Base-by-base conservation (phyloP, 108 stramenopile species). In the Nitzschia inconspicua region DNA sequence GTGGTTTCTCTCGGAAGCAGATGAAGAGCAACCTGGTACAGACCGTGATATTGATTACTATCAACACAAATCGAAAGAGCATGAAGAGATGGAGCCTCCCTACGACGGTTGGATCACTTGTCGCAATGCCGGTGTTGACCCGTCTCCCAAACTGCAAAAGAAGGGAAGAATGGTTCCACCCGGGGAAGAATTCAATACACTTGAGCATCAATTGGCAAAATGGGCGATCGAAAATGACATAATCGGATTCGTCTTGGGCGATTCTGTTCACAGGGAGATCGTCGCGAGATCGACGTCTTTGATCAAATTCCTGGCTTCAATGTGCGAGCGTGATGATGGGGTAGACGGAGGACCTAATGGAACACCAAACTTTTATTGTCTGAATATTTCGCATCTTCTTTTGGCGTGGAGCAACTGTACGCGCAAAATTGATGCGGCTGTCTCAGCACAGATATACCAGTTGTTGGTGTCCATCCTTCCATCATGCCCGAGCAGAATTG, bases 31-130 rank as follows among this genome's bases (percentile, higher is more conserved):
- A 43, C 97, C 97, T 47, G 97, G 97, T 23, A 98, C 97, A 3
- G 97, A 98, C 62, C 88, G 94, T 47, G 97, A 98, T 69, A 84
- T 95, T 52, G 97, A 98, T 66, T 98, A 98, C 65, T 98, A 98
- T 70, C 94, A 96, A 73, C 94, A 97, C 76, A 94, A 91, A 57
- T 93, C 93, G 8, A 81, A 80, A 62, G 63, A 73, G 40, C 50
- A 83, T 34, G 92, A 96, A 52, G 91, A 96, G 50, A 63, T 54
- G 9, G 60, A 82, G 44, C 97, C 97, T 28, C 82, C 89, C 8
- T 22, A 43, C 10, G 14, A 20, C 14, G 87, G 87, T n/a, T 96
- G 95, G 95, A 36, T 73, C 0, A 89, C 93, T 3, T 92, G 95
- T 60, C 60, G 75, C 11, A 75, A 75, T 24, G 23, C 74, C 7